Percentiles rank a stretch among this genome's conserved stretches.
Evolutionary conservation across 164 flowering plant genomes (phyloP).

Genomic region (Protea cynaroides): DNA sequence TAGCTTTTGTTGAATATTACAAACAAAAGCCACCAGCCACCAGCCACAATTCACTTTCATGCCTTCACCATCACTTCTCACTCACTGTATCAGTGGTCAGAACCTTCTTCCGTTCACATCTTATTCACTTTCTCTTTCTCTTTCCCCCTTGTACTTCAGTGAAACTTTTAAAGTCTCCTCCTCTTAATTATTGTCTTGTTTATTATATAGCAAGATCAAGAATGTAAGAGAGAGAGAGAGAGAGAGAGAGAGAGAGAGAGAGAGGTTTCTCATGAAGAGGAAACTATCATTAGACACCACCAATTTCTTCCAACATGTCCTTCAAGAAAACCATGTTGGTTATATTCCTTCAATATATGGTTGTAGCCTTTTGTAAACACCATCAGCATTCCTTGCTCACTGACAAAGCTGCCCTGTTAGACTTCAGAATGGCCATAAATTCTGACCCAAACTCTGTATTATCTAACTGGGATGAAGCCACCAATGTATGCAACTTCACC

Average conservation of each 20-base stretch:
- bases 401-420: slow-evolving; percentile 46
- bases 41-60: not conserved
- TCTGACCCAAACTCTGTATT: slow-evolving; percentile 29
- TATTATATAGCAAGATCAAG: slow-evolving; percentile 2
- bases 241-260: not conserved
- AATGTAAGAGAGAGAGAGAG: not conserved
- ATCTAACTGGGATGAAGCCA: slow-evolving; percentile 32
- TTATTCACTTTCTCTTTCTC: not conserved
- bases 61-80: not conserved
- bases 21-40: not conserved
- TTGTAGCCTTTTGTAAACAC: slow-evolving; percentile 3
- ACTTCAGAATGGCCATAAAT: slow-evolving; percentile 24
- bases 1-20: slow-evolving; percentile 1
- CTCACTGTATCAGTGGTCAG: too few species aligned
- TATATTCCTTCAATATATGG: slow-evolving; percentile 22
- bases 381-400: slow-evolving; percentile 18
- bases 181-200: not conserved
- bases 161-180: too few species aligned
- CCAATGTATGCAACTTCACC: slow-evolving; percentile 34
- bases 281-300: not conserved
- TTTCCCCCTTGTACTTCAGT: not conserved
- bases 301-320: slow-evolving; percentile 14
- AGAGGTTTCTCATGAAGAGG: not conserved
- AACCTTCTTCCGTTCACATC: not conserved
- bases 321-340: slow-evolving; percentile 12